phyloP scores from a whole-genome alignment of 2,329 filamentous ascomycete genomes.

The Hymenoscyphus infarciens region DNA sequence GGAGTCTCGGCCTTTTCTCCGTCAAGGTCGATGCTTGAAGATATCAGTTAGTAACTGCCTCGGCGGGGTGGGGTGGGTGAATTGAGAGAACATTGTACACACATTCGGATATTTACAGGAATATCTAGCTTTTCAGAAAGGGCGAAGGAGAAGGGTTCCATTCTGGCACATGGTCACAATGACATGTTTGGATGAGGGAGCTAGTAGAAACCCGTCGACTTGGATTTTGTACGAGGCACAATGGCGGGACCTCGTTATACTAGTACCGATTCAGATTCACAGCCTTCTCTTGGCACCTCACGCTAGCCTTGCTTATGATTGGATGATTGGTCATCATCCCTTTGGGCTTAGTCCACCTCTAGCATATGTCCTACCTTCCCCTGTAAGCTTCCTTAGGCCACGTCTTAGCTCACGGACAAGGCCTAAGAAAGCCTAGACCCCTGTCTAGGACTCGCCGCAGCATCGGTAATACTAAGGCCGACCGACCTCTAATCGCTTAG shows the following conservation, averaged over 20 bases:
- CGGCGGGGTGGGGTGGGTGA: not conserved
- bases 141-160: slow-evolving; percentile 97
- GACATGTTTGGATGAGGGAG: slow-evolving; percentile 9
- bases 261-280: too few relatives aligned
- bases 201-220: not conserved
- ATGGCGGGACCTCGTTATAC: not conserved
- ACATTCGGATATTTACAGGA: slow-evolving; percentile 66
- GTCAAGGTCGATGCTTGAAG: slow-evolving; percentile 65
- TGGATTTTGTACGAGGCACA: not conserved
- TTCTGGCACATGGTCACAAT: slow-evolving; percentile 37
- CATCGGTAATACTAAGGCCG: too few relatives aligned
- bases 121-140: slow-evolving; percentile 80
- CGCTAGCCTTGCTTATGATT: not conserved
- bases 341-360: not conserved
- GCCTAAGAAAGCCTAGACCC: too few relatives aligned
- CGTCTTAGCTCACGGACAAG: too few relatives aligned
- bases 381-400: too few relatives aligned
- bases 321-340: too few relatives aligned
- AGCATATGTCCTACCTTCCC: too few relatives aligned
- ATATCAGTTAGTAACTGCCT: slow-evolving; percentile 26
- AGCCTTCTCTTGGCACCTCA: not conserved
- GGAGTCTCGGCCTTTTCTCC: slow-evolving; percentile 72
- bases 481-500: too few relatives aligned
- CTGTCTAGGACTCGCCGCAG: too few relatives aligned
- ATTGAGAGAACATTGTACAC: slow-evolving; percentile 9